Conservation (phyloP, 345 rosid species). For the Sisymbrium altissimum region DNA sequence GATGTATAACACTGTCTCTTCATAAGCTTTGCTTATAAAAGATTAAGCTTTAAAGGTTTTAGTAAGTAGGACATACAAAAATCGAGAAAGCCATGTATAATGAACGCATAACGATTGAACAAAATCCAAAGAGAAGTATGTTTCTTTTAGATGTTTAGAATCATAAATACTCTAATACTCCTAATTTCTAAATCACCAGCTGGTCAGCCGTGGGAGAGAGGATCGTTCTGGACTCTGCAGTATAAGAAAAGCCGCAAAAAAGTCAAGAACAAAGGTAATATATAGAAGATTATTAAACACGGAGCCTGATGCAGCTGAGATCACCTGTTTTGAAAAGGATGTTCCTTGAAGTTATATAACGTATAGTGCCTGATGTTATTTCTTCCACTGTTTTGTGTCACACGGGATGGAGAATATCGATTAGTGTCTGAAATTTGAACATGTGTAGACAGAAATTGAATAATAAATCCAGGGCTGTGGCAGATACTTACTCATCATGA, state of each 20-base stretch:
- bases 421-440: not conserved
- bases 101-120: conserved; percentile 20
- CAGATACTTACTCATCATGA: conserved; percentile 28
- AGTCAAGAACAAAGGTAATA: not conserved
- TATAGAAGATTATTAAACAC: not conserved
- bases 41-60: conserved; percentile 19
- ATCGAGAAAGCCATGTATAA: conserved; percentile 4
- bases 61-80: conserved; percentile 10
- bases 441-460: not conserved
- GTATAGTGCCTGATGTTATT: conserved; percentile 18
- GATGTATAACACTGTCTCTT: conserved; percentile 9
- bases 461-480: not conserved
- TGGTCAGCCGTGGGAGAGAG: conserved; percentile 26
- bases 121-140: conserved; percentile 6
- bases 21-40: conserved; percentile 23
- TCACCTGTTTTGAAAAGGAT: conserved; percentile 21
- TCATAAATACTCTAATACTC: conserved; percentile 17
- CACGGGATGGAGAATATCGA: not conserved
- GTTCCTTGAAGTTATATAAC: conserved; percentile 9
- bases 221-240: conserved; percentile 24
- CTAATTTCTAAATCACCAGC: conserved; percentile 21
- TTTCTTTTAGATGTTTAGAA: conserved; percentile 11
- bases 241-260: not conserved
- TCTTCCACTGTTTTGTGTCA: conserved; percentile 2
- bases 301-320: not conserved